phyloP scores from a whole-genome alignment of 495 filamentous ascomycete species.

The Aspergillus heteromorphus region DNA sequence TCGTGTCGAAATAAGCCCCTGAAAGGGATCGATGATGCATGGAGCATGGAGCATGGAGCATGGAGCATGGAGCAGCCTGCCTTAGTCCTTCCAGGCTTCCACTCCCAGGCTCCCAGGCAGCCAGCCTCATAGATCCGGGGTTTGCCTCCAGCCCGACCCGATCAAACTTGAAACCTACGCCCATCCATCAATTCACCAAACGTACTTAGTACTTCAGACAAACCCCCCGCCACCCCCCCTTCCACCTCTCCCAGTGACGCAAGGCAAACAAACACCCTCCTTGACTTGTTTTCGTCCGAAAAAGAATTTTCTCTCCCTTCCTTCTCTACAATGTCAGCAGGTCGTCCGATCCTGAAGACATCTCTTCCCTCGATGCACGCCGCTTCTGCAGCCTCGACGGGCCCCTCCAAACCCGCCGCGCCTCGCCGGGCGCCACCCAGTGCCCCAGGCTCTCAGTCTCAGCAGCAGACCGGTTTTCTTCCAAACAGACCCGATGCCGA shows the following conservation, averaged over 20 bases:
- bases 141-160: constrained; percentile 17
- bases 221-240: too few species aligned
- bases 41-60: background rate
- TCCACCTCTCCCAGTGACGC: background rate
- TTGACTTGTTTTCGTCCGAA: background rate
- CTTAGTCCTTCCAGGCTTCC: background rate
- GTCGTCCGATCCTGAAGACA: constrained; percentile 54
- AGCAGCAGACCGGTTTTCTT: constrained; percentile 29
- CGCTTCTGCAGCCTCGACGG: constrained; percentile 28
- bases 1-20: background rate
- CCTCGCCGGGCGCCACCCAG: constrained; percentile 22
- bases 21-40: background rate
- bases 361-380: constrained; percentile 34
- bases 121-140: constrained; percentile 12
- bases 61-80: background rate
- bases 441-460: constrained; percentile 28
- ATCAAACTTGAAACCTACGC: constrained; percentile 5
- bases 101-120: background rate
- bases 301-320: background rate
- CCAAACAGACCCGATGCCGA: constrained; percentile 35
- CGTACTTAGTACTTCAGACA: background rate
- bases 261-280: too few species aligned
- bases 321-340: constrained; percentile 17
- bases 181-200: background rate
- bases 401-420: constrained; percentile 11